These are phyloP conservation scores for Eragrostis curvula DNA, from an alignment of 176 grass and related monocot genomes.

Conservation along the genomic window DNA sequence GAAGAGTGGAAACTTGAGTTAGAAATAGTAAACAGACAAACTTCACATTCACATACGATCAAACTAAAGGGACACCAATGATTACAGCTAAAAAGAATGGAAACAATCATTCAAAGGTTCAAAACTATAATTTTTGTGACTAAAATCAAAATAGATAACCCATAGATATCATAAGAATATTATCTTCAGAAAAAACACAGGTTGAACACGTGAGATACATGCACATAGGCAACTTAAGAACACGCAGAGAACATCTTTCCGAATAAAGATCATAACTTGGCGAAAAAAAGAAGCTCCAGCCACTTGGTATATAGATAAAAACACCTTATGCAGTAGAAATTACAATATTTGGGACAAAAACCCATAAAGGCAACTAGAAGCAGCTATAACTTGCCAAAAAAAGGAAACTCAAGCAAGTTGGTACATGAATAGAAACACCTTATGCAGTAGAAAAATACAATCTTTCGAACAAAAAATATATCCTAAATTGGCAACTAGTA, in stretches of 20 bases:
- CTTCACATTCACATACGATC: not conserved
- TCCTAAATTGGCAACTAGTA: not conserved
- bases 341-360: no score
- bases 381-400: not conserved
- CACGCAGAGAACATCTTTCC: not conserved
- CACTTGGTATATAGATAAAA: no score
- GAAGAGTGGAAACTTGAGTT: not conserved
- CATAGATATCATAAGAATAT: not conserved
- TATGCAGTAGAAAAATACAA: not conserved
- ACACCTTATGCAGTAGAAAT: no score
- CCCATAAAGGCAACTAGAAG: no score
- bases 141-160: constrained; percentile 1
- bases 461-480: constrained; percentile 4
- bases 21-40: not conserved
- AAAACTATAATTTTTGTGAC: not conserved
- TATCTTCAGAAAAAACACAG: not conserved
- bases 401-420: not conserved
- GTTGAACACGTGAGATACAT: not conserved
- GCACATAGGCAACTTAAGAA: not conserved
- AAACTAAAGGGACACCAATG: not conserved
- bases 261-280: not conserved
- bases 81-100: not conserved
- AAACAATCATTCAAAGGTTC: not conserved
- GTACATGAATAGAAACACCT: not conserved
- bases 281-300: no score